These are phyloP conservation scores for Penicillium arizonense DNA, from an alignment of 495 filamentous ascomycete species.

Conservation along the genomic window DNA sequence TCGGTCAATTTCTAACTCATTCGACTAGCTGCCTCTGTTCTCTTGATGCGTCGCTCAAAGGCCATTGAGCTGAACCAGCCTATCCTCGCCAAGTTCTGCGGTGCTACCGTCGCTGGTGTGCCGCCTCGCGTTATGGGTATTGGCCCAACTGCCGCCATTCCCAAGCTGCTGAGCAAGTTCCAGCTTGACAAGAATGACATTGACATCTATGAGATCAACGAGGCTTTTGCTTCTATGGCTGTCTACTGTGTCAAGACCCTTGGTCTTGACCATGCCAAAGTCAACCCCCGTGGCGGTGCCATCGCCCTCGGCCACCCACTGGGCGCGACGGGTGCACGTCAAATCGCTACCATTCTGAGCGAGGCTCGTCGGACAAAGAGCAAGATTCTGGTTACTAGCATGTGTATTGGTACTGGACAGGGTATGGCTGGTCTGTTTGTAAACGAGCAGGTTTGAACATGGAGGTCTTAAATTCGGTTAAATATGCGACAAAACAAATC, in stretches of 20 bases:
- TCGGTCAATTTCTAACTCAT: constrained; percentile 7
- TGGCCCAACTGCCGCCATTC: constrained; percentile 88
- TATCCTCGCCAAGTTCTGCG: constrained; percentile 91
- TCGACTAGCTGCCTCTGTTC: constrained; percentile 68
- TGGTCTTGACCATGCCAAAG: constrained; percentile 75
- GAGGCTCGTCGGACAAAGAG: constrained; percentile 76
- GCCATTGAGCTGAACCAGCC: constrained; percentile 86
- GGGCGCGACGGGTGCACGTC: constrained; percentile 75
- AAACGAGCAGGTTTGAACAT: constrained; percentile 62
- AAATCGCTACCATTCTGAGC: constrained; percentile 82
- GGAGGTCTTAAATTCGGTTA: not conserved
- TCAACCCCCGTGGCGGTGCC: constrained; percentile 85
- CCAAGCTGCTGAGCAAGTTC: constrained; percentile 84
- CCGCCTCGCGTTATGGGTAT: constrained; percentile 97
- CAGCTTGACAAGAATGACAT: constrained; percentile 76
- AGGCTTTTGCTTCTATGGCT: constrained; percentile 97
- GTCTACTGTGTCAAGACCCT: constrained; percentile 85
- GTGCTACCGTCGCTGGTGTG: constrained; percentile 85
- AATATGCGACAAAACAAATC: not conserved
- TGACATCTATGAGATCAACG: constrained; percentile 92
- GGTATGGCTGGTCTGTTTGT: constrained; percentile 87
- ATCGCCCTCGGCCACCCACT: constrained; percentile 80
- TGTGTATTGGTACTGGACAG: constrained; percentile 83
- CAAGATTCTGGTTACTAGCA: constrained; percentile 80
- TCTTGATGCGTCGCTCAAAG: constrained; percentile 91